Percentiles rank a stretch among this genome's conserved stretches.
phyloP scores from a whole-genome alignment of 345 rosid genomes.

The Alliaria petiolata region DNA sequence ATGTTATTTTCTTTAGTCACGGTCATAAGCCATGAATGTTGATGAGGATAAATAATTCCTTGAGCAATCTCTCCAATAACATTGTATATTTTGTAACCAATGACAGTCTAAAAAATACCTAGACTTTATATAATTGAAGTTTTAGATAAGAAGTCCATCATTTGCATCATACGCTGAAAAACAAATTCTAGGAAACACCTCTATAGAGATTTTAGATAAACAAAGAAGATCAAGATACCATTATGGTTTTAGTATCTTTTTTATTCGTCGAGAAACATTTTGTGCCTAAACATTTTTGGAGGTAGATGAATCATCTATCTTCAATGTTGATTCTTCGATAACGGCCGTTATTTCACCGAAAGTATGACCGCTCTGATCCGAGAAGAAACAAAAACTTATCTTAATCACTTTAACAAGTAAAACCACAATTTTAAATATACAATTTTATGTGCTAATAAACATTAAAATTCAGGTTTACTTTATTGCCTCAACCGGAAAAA shows the following conservation, averaged over 20 bases:
- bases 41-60: background rate
- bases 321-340: background rate
- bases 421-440: background rate
- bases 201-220: background rate
- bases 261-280: background rate
- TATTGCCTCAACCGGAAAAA: background rate
- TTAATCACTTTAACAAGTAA: background rate
- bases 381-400: background rate
- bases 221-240: background rate
- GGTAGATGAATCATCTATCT: background rate
- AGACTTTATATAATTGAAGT: background rate
- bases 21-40: background rate
- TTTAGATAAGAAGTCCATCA: background rate
- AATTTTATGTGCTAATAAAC: background rate
- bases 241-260: background rate
- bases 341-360: background rate
- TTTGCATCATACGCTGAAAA: background rate
- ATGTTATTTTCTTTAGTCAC: background rate
- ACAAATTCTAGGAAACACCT: background rate
- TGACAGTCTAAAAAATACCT: background rate
- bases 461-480: background rate
- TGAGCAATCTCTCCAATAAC: background rate
- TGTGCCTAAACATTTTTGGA: too few species aligned
- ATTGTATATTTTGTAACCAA: background rate
- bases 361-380: background rate